Conservation (phyloP, 768 basidiomycete genomes). For the Leccinum boreale region DNA sequence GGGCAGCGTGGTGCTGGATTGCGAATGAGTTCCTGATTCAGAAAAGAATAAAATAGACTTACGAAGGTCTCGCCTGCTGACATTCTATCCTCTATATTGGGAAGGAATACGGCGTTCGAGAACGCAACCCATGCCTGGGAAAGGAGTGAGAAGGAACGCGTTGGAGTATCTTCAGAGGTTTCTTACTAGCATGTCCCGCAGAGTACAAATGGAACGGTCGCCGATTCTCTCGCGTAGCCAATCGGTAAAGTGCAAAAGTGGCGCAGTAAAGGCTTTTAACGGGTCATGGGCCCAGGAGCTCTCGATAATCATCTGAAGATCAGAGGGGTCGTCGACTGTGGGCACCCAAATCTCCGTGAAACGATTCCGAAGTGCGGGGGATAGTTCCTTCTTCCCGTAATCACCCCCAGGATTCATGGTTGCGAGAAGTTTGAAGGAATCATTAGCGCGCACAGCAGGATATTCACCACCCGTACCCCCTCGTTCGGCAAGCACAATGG, state of each 20-base stretch:
- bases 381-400: slow-evolving; percentile 98
- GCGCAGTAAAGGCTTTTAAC: slow-evolving; percentile 53
- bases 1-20: slow-evolving; percentile 82
- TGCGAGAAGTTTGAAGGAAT: slow-evolving; percentile 83
- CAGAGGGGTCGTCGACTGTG: slow-evolving; percentile 63
- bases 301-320: slow-evolving; percentile 75
- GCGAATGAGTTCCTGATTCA: slow-evolving; percentile 11
- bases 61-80: slow-evolving; percentile 63
- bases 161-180: neutral
- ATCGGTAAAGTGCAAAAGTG: slow-evolving; percentile 71
- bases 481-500: slow-evolving; percentile 88
- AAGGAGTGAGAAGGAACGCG: slow-evolving; percentile 3
- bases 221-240: slow-evolving; percentile 70
- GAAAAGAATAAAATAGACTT: slow-evolving; percentile 26
- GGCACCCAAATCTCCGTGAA: slow-evolving; percentile 99
- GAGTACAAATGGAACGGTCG: slow-evolving; percentile 63
- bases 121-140: slow-evolving; percentile 90
- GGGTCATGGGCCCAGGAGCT: slow-evolving; percentile 60
- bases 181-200: slow-evolving; percentile 86
- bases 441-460: slow-evolving; percentile 60
- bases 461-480: slow-evolving; percentile 73
- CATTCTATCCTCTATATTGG: slow-evolving; percentile 32
- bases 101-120: slow-evolving; percentile 56
- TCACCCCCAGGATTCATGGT: slow-evolving; percentile 99
- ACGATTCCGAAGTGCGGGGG: slow-evolving; percentile 92